Evolutionary conservation across 202 grass and related monocot species (phyloP).

Genomic region (Digitaria exilis): DNA sequence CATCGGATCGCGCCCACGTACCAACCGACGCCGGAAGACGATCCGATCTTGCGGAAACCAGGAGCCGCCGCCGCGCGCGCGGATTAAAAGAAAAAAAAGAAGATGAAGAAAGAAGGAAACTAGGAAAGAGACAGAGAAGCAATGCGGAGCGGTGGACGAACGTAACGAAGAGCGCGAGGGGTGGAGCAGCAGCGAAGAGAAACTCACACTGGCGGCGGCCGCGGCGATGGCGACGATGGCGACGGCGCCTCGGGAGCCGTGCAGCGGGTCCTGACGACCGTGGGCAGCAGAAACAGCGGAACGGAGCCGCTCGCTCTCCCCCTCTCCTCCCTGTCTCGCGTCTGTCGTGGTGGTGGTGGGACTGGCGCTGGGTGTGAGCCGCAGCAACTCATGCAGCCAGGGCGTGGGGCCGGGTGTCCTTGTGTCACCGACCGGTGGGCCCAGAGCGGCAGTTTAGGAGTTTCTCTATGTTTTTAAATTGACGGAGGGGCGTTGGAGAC

Average conservation of each 20-base stretch:
- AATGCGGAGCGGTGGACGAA: background rate
- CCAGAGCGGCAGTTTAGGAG: background rate
- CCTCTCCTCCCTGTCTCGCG: constrained; percentile 6
- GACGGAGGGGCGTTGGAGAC: background rate
- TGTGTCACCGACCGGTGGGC: background rate
- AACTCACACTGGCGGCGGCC: constrained; percentile 25
- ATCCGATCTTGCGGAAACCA: constrained; percentile 26
- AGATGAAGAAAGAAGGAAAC: background rate
- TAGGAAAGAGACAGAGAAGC: no score
- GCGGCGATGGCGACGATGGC: background rate
- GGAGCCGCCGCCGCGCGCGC: background rate
- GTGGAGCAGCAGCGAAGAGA: background rate
- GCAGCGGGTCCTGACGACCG: constrained; percentile 6
- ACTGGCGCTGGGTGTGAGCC: background rate
- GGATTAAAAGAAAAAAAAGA: background rate
- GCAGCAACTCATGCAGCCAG: background rate
- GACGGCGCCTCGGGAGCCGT: constrained; percentile 32
- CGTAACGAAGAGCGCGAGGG: background rate
- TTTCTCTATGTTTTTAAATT: background rate
- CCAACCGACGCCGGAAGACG: background rate
- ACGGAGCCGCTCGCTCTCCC: background rate
- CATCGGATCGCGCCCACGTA: constrained; percentile 15
- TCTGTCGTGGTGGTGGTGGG: background rate
- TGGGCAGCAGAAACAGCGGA: constrained; percentile 22
- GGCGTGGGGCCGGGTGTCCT: background rate